phyloP scores from a whole-genome alignment of 2,329 filamentous ascomycete species.

The Ascochyta lentis region DNA sequence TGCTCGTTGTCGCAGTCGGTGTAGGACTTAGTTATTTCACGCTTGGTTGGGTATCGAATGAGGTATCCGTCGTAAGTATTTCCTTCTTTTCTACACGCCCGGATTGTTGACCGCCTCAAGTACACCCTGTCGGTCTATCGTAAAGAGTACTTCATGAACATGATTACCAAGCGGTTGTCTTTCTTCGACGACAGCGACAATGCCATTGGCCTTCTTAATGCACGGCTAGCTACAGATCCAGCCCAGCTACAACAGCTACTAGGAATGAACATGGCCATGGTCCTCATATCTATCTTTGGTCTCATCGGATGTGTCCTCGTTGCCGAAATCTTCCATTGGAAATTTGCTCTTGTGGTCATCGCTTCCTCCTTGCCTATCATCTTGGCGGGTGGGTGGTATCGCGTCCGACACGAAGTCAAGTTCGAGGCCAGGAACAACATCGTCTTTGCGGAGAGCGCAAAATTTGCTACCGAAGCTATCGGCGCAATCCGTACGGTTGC shows the following conservation, averaged over 20 bases:
- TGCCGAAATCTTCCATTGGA: conserved; percentile 78
- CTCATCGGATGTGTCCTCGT: conserved; percentile 74
- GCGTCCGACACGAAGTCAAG: conserved; percentile 63
- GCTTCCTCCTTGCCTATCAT: conserved; percentile 69
- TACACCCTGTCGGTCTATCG: conserved; percentile 71
- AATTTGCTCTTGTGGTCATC: conserved; percentile 81
- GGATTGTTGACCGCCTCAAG: conserved; percentile 10
- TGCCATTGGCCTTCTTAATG: conserved; percentile 81
- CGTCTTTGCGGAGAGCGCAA: conserved; percentile 79
- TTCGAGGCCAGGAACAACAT: conserved; percentile 62
- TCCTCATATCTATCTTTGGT: conserved; percentile 79
- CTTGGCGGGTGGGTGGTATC: conserved; percentile 77
- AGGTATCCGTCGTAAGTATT: conserved; percentile 28
- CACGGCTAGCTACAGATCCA: conserved; percentile 55
- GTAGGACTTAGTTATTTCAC: conserved; percentile 31
- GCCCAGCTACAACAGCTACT: conserved; percentile 36
- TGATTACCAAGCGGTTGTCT: conserved; percentile 88
- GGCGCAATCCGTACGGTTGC: conserved; percentile 94
- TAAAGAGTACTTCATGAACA: conserved; percentile 79
- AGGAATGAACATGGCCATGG: conserved; percentile 67
- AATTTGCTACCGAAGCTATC: conserved; percentile 89
- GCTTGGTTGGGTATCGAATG: conserved; percentile 35
- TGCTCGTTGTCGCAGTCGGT: conserved; percentile 26
- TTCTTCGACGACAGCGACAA: conserved; percentile 92
- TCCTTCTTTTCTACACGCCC: background rate